A percentile compares a stretch with the other conserved stretches of the same genome.
Conservation (phyloP, 1,139 yeast genomes). For the Petasospora rhodanensis region DNA sequence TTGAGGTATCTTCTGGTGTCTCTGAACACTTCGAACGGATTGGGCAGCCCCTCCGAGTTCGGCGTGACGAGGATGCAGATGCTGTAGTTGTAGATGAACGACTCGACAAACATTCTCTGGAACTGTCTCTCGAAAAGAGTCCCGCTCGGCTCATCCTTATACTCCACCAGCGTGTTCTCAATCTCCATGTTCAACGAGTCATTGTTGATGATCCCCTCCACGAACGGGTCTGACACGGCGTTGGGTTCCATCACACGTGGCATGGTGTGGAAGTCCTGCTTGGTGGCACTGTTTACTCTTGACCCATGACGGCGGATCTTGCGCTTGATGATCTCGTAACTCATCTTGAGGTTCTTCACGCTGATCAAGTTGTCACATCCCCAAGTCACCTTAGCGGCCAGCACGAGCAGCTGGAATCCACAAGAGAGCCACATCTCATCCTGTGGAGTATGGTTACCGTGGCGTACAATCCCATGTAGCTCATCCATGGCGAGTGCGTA, state of each 20-base stretch:
- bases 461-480: constrained; percentile 6
- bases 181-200: constrained; percentile 6
- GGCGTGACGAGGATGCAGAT: constrained; percentile 28
- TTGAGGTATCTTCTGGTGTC: constrained; percentile 29
- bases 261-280: not conserved
- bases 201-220: constrained; percentile 2
- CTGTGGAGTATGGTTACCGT: not conserved
- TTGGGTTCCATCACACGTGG: constrained; percentile 3
- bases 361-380: constrained; percentile 28
- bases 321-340: constrained; percentile 27
- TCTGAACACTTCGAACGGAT: constrained; percentile 35
- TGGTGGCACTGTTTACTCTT: not conserved
- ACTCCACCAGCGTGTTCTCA: constrained; percentile 3
- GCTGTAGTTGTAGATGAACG: constrained; percentile 36
- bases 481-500: constrained; percentile 8
- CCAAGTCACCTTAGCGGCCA: constrained; percentile 32
- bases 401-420: constrained; percentile 34
- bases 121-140: constrained; percentile 2
- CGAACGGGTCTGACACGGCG: constrained; percentile 1
- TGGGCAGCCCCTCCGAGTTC: constrained; percentile 29
- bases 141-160: not conserved
- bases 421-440: constrained; percentile 30
- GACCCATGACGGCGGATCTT: constrained; percentile 12
- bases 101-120: constrained; percentile 30
- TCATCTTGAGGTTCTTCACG: constrained; percentile 28